Evolutionary conservation across 495 filamentous ascomycete genomes (phyloP).

Genomic region (Hypomontagnella monticulosa): DNA sequence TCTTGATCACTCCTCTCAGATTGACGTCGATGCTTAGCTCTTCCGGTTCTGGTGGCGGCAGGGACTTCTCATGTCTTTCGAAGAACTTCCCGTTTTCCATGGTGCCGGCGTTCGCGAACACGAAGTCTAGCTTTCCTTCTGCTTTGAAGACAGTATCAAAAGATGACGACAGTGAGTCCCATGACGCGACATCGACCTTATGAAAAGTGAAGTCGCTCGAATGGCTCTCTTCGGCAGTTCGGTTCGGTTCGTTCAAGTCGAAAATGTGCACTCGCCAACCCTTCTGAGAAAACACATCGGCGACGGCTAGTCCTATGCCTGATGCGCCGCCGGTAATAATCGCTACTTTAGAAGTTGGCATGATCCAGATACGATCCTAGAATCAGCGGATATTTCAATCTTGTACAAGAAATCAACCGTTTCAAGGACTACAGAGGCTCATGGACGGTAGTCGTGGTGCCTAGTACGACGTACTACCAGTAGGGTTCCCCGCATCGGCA

Average conservation of each 20-base stretch:
- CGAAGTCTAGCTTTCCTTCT: slow-evolving; percentile 51
- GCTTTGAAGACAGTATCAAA: slow-evolving; percentile 48
- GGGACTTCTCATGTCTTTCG: slow-evolving; percentile 34
- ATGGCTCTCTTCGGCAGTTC: not conserved
- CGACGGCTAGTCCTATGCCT: slow-evolving; percentile 34
- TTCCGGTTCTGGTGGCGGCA: slow-evolving; percentile 46
- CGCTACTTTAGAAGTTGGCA: slow-evolving; percentile 31
- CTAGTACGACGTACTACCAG: not conserved
- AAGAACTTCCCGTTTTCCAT: slow-evolving; percentile 49
- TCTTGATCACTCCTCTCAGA: slow-evolving; percentile 51
- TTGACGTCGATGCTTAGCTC: slow-evolving; percentile 53
- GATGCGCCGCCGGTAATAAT: slow-evolving; percentile 38
- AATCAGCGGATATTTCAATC: not conserved
- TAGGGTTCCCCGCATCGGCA: slow-evolving; percentile 41
- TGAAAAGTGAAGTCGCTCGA: slow-evolving; percentile 17
- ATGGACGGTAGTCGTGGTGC: not conserved
- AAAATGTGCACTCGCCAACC: slow-evolving; percentile 36
- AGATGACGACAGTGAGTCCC: slow-evolving; percentile 39
- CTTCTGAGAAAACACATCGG: slow-evolving; percentile 24
- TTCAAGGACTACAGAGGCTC: not conserved
- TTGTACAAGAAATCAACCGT: not conserved
- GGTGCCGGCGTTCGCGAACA: slow-evolving; percentile 57
- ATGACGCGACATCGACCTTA: slow-evolving; percentile 34
- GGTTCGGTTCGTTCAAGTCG: slow-evolving; percentile 23
- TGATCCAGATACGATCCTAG: not conserved